Base-by-base conservation (phyloP, 2,329 filamentous ascomycete species). In the Sclerotinia borealis region DNA sequence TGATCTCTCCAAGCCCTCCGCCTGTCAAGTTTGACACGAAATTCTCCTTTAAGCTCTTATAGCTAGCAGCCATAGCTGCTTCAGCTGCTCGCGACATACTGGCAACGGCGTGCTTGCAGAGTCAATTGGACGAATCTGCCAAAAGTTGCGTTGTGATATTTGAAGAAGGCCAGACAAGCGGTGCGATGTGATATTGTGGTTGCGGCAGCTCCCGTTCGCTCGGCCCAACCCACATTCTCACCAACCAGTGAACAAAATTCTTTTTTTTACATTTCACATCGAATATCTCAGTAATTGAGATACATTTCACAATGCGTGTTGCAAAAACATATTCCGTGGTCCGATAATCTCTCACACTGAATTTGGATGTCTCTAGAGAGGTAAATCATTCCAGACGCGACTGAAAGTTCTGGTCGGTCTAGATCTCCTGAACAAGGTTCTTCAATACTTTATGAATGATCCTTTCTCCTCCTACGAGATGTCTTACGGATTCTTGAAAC, bases 21-120 rank as follows among this genome's bases (percentile, higher is more conserved):
- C 95, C 95, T 8, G 89, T 87, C 36, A 96, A 85, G 75, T 92
- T 91, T 61, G 93, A 96, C 73, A 99, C 95, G 76, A 96, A 96
- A 74, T 92, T 92, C 80, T 96, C 93, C 79, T 99, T 99, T 70
- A 89, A 83, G 72, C 89, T 85, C 79, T 97, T 99, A 81, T 97
- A 96, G 77, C 83, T 88, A 64, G 77, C 76, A 52, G 78, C 75
- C 71, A 73, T 76, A 65, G 75, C 75, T 68, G 75, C 68, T 67
- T 72, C 68, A 51, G 70, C 68, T 68, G 69, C 71, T 49, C 68
- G 66, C 54, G 72, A 73, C 71, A 73, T 72, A 50, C 31, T 50
- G 22, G 60, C 22, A 36, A 41, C 17, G 25, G 17, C 47, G 27
- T 19, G 37, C 25, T 60, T 34, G 19, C 27, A 34, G 17, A 9